Base-by-base conservation (phyloP, 1,284 basidiomycete genomes). In the Microbotryomycetes sp. region DNA sequence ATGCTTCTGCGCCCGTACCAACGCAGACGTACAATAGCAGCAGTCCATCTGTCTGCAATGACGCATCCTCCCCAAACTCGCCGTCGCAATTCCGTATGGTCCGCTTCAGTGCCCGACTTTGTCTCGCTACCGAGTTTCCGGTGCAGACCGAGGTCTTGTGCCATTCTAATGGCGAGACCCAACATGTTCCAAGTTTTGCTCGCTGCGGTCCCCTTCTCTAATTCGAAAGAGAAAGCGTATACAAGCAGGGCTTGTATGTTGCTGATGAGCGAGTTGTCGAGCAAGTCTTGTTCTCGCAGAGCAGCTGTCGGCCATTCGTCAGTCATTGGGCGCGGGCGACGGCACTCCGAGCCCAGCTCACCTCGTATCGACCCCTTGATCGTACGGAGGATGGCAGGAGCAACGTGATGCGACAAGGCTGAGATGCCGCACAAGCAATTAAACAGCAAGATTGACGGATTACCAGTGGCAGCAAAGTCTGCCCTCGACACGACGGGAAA, bases 361-460 rank as follows among this genome's bases (percentile, higher is more conserved):
- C 28, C 66, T 18, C 74, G 72, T 74, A 98, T 86, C 47, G 93
- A 81, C 56, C 80, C 82, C 73, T 93, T 92, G 69, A 97, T 88
- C 9, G 87, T 84, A 59, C 91, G 83, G 41, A 97, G 84, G 7
- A 93, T 82, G 56, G 82, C 80, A 68, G 88, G 85, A 0, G 91
- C 87, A 4, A 90, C 86, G 57, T 90, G 85, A 54, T 92, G 82
- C 60, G 87, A 81, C 46, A 90, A 85, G 13, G 92, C 90, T 4
- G 91, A 88, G 24, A 94, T 84, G 41, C 91, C 85, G 75, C 91
- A 96, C 74, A 97, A 91, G 45, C 89, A 85, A 75, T 97, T 96
- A 26, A 97, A 82, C 62, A 97, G 77, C 45, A 92, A 80, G 2
- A 89, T 86, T 16, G 88, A 81, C 0, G 89, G 88, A 11, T 84